Percentiles rank a stretch among this genome's conserved stretches.
phyloP scores from a whole-genome alignment of 2,329 filamentous ascomycete species.

The Fusarium avenaceum region DNA sequence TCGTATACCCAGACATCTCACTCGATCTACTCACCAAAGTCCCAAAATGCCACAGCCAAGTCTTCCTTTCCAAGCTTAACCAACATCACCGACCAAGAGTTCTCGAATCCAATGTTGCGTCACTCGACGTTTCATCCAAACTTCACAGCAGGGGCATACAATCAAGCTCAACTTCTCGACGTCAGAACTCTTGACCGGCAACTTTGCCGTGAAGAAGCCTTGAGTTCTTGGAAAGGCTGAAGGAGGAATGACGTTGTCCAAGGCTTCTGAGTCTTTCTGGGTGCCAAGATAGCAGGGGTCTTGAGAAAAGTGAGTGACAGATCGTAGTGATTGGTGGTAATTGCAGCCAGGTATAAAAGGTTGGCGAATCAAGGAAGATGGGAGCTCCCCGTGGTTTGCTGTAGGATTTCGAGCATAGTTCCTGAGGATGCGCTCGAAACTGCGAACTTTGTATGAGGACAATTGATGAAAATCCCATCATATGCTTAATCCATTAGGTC shows the following conservation, averaged over 20 bases:
- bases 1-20: not conserved
- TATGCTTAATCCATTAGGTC: constrained; percentile 7
- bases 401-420: not conserved
- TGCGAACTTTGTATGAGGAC: not conserved
- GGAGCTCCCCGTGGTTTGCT: not conserved
- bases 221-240: not conserved
- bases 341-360: not conserved
- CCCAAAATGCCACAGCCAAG: not conserved
- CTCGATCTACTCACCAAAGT: not conserved
- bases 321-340: constrained; percentile 17
- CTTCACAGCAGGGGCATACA: constrained; percentile 1
- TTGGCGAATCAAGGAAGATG: constrained; percentile 9
- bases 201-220: not conserved
- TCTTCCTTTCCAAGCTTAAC: not conserved
- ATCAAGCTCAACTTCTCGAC: constrained; percentile 1
- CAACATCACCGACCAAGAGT: not conserved
- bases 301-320: not conserved
- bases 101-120: constrained; percentile 2
- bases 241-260: constrained; percentile 25
- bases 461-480: constrained; percentile 1
- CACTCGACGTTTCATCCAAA: constrained; percentile 18
- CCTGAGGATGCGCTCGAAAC: not conserved
- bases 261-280: not conserved
- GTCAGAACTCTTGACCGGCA: not conserved
- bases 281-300: constrained; percentile 19